phyloP scores from a whole-genome alignment of 495 filamentous ascomycete species.

The Podospora didyma region DNA sequence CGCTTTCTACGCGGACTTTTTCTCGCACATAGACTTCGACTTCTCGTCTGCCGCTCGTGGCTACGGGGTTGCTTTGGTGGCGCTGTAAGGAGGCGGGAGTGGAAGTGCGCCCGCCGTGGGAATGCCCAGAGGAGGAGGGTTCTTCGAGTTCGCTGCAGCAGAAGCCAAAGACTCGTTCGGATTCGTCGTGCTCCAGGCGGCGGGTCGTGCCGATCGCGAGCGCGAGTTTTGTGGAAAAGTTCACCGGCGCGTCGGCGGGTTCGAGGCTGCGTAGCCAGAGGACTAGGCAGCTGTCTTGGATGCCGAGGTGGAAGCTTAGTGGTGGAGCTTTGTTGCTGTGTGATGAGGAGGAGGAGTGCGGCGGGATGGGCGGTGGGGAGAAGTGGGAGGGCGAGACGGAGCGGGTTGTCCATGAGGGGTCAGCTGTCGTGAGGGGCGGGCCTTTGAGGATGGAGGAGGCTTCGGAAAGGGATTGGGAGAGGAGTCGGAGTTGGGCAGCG shows the following conservation, averaged over 20 bases:
- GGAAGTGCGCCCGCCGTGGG: not conserved
- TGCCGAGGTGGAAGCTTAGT: constrained; percentile 68
- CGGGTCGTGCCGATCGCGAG: constrained; percentile 55
- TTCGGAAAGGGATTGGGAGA: constrained; percentile 72
- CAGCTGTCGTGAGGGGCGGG: constrained; percentile 36
- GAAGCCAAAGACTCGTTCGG: constrained; percentile 60
- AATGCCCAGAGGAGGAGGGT: not conserved
- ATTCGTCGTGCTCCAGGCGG: constrained; percentile 75
- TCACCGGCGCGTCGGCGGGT: constrained; percentile 46
- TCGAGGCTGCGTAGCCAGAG: constrained; percentile 79
- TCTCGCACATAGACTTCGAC: constrained; percentile 79
- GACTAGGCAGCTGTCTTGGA: constrained; percentile 73
- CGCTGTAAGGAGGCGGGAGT: not conserved
- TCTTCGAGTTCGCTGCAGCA: constrained; percentile 12
- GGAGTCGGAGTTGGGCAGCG: constrained; percentile 70
- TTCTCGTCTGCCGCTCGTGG: constrained; percentile 2
- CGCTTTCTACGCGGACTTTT: constrained; percentile 85
- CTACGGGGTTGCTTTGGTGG: not conserved
- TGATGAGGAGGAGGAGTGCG: constrained; percentile 19
- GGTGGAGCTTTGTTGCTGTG: constrained; percentile 28
- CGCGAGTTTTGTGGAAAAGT: constrained; percentile 47
- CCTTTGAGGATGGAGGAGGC: constrained; percentile 58
- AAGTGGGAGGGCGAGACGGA: constrained; percentile 39
- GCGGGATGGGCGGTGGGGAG: constrained; percentile 33
- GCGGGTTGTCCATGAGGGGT: constrained; percentile 35